phyloP scores from a whole-genome alignment of 2,329 filamentous ascomycete genomes.

The Cercospora berteroae region DNA sequence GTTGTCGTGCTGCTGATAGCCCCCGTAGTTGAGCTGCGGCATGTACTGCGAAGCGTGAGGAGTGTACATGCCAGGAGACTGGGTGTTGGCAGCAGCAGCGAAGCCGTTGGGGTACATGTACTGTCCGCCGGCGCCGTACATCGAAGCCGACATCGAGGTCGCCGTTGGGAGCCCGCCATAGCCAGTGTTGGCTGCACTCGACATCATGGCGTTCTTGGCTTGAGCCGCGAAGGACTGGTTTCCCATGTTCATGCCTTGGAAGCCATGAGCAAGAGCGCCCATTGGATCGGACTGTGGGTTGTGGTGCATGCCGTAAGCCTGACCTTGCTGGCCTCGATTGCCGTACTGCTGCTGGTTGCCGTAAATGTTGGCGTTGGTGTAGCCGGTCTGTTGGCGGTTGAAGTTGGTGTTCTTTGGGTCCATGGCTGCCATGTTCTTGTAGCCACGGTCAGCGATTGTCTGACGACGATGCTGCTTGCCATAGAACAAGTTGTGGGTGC shows the following conservation, averaged over 20 bases:
- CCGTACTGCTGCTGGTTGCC: constrained; percentile 36
- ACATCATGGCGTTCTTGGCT: constrained; percentile 38
- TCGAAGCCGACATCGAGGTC: constrained; percentile 32
- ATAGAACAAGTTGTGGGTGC: constrained; percentile 22
- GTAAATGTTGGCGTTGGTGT: constrained; percentile 33
- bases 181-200: constrained; percentile 29
- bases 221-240: constrained; percentile 38
- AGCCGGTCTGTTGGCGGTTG: constrained; percentile 33
- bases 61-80: constrained; percentile 46
- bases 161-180: constrained; percentile 33
- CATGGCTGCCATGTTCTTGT: constrained; percentile 36
- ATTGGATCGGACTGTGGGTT: constrained; percentile 35
- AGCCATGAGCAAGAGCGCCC: constrained; percentile 40
- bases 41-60: constrained; percentile 45
- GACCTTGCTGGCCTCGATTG: constrained; percentile 32
- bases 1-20: constrained; percentile 48
- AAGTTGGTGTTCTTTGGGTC: constrained; percentile 36
- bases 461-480: constrained; percentile 23
- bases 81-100: constrained; percentile 30
- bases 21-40: constrained; percentile 43
- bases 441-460: constrained; percentile 23
- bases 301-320: constrained; percentile 38
- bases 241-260: constrained; percentile 43
- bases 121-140: constrained; percentile 36
- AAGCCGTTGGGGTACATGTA: constrained; percentile 37